These are phyloP conservation scores for Brassica juncea DNA, from an alignment of 345 rosid species.

Conservation along the genomic window DNA sequence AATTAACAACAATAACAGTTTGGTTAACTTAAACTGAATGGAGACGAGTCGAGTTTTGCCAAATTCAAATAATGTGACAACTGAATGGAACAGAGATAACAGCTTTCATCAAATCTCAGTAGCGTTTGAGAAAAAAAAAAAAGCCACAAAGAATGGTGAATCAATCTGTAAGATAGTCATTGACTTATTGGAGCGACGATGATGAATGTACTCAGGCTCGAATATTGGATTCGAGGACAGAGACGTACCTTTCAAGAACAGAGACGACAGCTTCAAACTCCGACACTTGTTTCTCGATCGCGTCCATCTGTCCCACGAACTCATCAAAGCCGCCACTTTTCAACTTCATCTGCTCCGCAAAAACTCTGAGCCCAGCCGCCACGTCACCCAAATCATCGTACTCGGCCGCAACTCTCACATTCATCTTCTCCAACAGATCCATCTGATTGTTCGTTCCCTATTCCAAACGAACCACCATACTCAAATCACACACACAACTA, in stretches of 20 bases:
- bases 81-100: background rate
- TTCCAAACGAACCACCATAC: background rate
- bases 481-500: background rate
- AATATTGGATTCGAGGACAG: constrained; percentile 69
- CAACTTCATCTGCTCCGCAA: constrained; percentile 70
- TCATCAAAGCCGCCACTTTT: constrained; percentile 72
- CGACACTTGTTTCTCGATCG: constrained; percentile 73
- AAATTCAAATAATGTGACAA: background rate
- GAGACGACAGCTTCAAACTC: constrained; percentile 80
- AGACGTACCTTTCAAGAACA: constrained; percentile 72
- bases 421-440: constrained; percentile 89
- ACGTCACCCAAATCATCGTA: constrained; percentile 75
- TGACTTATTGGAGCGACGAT: constrained; percentile 2
- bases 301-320: constrained; percentile 69
- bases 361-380: constrained; percentile 70
- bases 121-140: no score
- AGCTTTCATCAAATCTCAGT: no score
- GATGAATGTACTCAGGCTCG: constrained; percentile 40
- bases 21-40: background rate
- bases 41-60: background rate
- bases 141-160: background rate
- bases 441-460: constrained; percentile 70
- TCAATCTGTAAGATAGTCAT: constrained; percentile 22
- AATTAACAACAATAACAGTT: background rate
- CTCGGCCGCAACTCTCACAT: constrained; percentile 66